Evolutionary conservation across 257 asterid species (phyloP), one percentile per base, ranked within the genome.

Genomic region (Penstemon davidsonii): DNA sequence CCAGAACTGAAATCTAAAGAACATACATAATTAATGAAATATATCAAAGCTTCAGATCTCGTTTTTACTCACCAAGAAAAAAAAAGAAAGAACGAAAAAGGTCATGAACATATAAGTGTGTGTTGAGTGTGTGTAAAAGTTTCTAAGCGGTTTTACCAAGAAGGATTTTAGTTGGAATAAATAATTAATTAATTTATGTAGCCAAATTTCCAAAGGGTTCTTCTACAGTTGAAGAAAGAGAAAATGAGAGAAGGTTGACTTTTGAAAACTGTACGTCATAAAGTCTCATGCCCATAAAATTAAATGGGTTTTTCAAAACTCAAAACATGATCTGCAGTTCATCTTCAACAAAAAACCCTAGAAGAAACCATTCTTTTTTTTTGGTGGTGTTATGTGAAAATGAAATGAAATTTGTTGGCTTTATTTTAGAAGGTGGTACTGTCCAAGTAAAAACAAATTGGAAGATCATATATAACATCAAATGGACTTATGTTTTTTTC

Each of bases 291-390:
- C 38, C 51, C 43, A 60, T 39, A 64, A 46, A 73, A 62, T 61
- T 62, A 47, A 67, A 50, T 55, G 54, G 70, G 36, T 53, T n/a
- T 8, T 49, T 40, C 45, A 3, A 56, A 40, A 56, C 44, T 36
- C 62, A 56, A 1, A 25, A 2, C 33, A 25, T 15, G 18, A 15
- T 25, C 33, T 25, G 33, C 33, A 25, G 33, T 25, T 25, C 12
- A 19, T 72, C 75, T 77, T 55, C 40, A 41, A 54, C 71, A 51
- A 56, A 57, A 75, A 87, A 75, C 78, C 79, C 84, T 83, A 81
- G 63, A 71, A 74, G 10, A 3, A 49, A 25, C 2, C 33, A 15
- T 25, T 25, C 2, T 25, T 25, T 25, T 25, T 25, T 25, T 25
- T 25, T 25, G 1, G 33, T 25, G 33, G 33, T 25, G 3, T 25